Evolutionary conservation across 2,329 filamentous ascomycete genomes (phyloP), one percentile per base, ranked within the genome.

Genomic region (Diaporthe sp.): DNA sequence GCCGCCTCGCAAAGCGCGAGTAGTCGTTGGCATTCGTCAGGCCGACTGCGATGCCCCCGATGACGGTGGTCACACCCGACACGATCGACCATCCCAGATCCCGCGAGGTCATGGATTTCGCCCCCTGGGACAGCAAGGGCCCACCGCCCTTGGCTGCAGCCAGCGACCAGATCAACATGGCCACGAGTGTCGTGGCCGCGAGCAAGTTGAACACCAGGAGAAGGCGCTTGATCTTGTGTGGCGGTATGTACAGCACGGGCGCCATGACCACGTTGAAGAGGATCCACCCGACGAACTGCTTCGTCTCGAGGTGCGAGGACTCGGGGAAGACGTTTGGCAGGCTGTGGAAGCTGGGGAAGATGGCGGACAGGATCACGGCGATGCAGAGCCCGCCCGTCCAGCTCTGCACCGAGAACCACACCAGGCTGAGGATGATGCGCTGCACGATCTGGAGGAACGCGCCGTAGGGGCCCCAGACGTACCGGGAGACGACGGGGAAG

Each of bases 391-490:
- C 81, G 42, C 81, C 81, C 0, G 79, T 80, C 63, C 63, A 71
- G 2, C 49, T 70, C 72, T 74, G 63, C 6, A 84, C 81, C 1
- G 81, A 82, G 76, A 82, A 84, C 85, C 85, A 85, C 17, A 86
- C 83, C 10, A 86, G 77, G 28, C 81, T 82, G 7, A 86, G 82
- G 28, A 86, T 76, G 77, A 86, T 85, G 7, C 85, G 81, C 39
- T 86, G 82, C 28, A 85, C 76, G 68, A 87, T 81, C 22, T 82
- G 80, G 42, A 87, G 79, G 76, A 84, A 85, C 12, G 82, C 80
- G 2, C 86, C 86, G 31, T 82, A 84, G 76, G 86, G 81, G 22
- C 86, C 86, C 83, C 84, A 87, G 39, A 85, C 80, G 31, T 82
- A 81, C 9, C 86, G 81, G 15, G 82, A 81, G 9, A 83, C 80